A percentile compares a stretch with the other conserved stretches of the same genome.
These are phyloP conservation scores for Wickerhamomyces alni DNA, from an alignment of 805 yeast genomes.

Conservation along the genomic window DNA sequence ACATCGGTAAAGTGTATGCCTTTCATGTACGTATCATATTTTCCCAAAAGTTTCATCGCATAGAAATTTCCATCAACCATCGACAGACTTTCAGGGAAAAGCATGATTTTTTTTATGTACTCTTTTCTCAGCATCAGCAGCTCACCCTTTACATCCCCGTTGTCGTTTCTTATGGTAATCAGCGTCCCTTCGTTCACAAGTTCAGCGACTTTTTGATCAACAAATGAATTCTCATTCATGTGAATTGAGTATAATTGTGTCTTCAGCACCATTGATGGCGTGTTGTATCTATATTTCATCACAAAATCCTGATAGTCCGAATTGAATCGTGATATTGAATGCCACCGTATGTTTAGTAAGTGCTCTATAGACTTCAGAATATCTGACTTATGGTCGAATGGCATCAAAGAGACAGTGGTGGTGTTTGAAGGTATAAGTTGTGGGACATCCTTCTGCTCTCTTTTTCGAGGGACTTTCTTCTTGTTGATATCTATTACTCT, in stretches of 20 bases:
- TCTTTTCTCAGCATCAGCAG: constrained; percentile 28
- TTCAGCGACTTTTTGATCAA: constrained; percentile 39
- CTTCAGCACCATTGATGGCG: constrained; percentile 12
- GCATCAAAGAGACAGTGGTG: neutral
- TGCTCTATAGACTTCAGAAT: constrained; percentile 2
- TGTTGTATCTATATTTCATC: constrained; percentile 8
- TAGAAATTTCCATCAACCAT: too few relatives aligned
- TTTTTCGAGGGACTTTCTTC: neutral
- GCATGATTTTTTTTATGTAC: constrained; percentile 9
- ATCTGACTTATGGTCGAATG: neutral
- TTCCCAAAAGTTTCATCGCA: too few relatives aligned
- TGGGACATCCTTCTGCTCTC: neutral
- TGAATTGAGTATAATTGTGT: constrained; percentile 44
- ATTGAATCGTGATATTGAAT: constrained; percentile 9
- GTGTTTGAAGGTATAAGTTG: neutral
- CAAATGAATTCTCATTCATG: constrained; percentile 40
- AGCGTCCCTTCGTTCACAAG: constrained; percentile 31
- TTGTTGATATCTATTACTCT: neutral
- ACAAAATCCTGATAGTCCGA: constrained; percentile 14
- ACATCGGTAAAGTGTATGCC: constrained; percentile 1
- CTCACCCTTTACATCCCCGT: constrained; percentile 32
- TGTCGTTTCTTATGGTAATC: constrained; percentile 24
- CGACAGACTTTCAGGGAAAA: too few relatives aligned
- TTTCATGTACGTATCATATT: neutral
- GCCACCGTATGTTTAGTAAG: constrained; percentile 14